Percentiles rank a stretch among this genome's conserved stretches.
Evolutionary conservation across 2,329 filamentous ascomycete genomes (phyloP).

Genomic region (Rhynchosporium secalis): DNA sequence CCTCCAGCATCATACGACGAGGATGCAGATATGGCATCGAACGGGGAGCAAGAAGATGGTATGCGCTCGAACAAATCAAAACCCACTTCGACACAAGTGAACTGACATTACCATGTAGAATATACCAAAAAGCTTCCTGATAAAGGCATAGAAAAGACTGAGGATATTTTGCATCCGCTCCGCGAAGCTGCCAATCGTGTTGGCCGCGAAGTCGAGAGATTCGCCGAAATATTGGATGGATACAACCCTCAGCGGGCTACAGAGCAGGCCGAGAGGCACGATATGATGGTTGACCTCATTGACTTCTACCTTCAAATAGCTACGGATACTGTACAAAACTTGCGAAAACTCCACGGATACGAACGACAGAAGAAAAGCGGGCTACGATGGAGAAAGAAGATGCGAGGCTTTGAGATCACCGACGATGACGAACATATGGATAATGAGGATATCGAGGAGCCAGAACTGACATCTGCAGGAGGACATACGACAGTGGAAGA

Average conservation of each 20-base stretch:
- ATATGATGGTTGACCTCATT: constrained; percentile 67
- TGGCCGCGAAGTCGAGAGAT: constrained; percentile 81
- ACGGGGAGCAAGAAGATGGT: constrained; percentile 34
- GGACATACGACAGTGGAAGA: constrained; percentile 46
- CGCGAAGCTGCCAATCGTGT: constrained; percentile 67
- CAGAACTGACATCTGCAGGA: constrained; percentile 37
- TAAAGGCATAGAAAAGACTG: constrained; percentile 44
- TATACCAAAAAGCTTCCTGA: constrained; percentile 33
- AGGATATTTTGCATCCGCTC: constrained; percentile 56
- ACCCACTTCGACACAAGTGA: background rate
- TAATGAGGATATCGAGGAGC: constrained; percentile 56
- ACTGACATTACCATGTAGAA: constrained; percentile 22
- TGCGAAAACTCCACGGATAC: constrained; percentile 45
- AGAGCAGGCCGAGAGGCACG: constrained; percentile 55
- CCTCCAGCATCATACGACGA: constrained; percentile 37
- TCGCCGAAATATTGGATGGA: constrained; percentile 78
- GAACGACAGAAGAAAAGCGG: constrained; percentile 36
- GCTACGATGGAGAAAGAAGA: constrained; percentile 41
- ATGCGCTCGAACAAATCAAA: background rate
- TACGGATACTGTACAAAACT: constrained; percentile 45
- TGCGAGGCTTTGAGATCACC: constrained; percentile 36
- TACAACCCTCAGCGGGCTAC: constrained; percentile 58
- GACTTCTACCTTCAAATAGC: constrained; percentile 63
- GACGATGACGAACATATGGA: constrained; percentile 38
- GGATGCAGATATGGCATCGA: constrained; percentile 41